Base-by-base conservation (phyloP, 164 flowering plant genomes). In the Tinospora cordifolia region DNA sequence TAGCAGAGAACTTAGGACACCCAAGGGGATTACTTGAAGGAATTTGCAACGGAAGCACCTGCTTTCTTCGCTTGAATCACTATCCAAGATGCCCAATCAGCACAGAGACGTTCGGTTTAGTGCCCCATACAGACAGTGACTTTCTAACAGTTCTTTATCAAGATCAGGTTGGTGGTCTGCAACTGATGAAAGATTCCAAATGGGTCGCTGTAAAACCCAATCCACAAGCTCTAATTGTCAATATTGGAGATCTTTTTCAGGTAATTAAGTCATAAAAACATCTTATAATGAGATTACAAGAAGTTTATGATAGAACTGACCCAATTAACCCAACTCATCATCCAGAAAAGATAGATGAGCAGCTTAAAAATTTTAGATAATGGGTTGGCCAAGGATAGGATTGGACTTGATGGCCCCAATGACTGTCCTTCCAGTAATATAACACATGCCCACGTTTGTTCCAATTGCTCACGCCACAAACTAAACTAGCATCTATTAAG, bases 231-330 rank as follows among this genome's bases (percentile, higher is more conserved):
- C 87, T 90, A 14, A 80, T 88, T 8, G 87, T 90, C 81, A 90
- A 90, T 79, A 85, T 90, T 54, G 96, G 96, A 5, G 93, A 90
- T 73, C 91, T 88, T 36, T 85, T 90, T 72, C 93, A 90, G 93
- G 96, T 90, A 75, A 70, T 25, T 64, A 17, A 14, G 0, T 12
- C 65, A 11, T 44, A 41, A 41, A 63, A 67, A 40, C 25, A 51
- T 25, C 34, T 46, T 11, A 58, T 47, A 47, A 25, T 2, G 26
- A 38, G 49, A 17, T 67, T 49, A 17, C 24, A 67, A 67, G 41
- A 21, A 30, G 17, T 14, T 30, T 22, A 64, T 14, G n/a, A 64
- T 25, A 5, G 22, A 30, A 14, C 22, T 13, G 10, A 15, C 21
- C 40, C 4, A 64, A 34, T 10, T 21, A 63, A 64, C 22, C 39